phyloP scores from a whole-genome alignment of 129 eudicot genomes.

The Logfia minima region DNA sequence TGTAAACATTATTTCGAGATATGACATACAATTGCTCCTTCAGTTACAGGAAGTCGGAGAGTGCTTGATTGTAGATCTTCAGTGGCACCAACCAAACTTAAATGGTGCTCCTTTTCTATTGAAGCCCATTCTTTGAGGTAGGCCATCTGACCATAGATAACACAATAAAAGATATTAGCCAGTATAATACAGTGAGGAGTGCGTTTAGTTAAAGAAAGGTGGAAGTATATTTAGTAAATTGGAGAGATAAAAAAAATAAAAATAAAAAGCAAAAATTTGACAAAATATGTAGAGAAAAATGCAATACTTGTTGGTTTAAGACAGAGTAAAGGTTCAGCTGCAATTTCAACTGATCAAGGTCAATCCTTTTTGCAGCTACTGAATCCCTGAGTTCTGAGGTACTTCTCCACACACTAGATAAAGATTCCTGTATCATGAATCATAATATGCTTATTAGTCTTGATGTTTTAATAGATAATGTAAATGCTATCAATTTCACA shows the following conservation, averaged over 20 bases:
- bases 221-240: too few relatives aligned
- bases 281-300: background rate
- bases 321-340: conserved; percentile 54
- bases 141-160: conserved; percentile 48
- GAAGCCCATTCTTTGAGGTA: conserved; percentile 73
- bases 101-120: conserved; percentile 60
- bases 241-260: too few relatives aligned
- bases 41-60: conserved; percentile 80
- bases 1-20: background rate
- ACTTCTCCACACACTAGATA: conserved; percentile 70
- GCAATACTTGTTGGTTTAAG: conserved; percentile 67
- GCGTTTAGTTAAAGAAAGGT: too few relatives aligned
- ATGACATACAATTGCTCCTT: conserved; percentile 68
- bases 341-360: conserved; percentile 58
- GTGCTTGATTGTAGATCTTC: conserved; percentile 82
- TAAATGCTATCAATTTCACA: conserved; percentile 7
- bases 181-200: background rate
- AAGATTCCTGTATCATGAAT: conserved; percentile 52
- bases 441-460: conserved; percentile 19
- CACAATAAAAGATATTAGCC: conserved; percentile 25
- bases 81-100: conserved; percentile 55
- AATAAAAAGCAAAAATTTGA: too few relatives aligned
- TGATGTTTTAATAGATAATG: background rate
- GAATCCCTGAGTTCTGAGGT: conserved; percentile 58
- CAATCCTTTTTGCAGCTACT: conserved; percentile 57